These are phyloP conservation scores for Xylaria longipes DNA, from an alignment of 495 filamentous ascomycete genomes.

Conservation along the genomic window DNA sequence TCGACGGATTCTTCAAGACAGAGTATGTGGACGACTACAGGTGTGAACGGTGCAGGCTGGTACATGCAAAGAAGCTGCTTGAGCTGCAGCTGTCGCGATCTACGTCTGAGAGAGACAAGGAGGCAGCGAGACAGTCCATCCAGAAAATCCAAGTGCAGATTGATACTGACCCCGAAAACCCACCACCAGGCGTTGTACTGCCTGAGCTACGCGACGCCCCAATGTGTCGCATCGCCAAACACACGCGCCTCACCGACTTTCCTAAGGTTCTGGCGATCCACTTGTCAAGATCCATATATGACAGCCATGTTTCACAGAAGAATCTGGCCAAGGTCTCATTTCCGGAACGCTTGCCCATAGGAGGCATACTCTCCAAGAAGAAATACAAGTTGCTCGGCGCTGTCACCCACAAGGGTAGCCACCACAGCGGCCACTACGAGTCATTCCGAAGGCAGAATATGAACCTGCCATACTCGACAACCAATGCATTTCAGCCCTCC, in stretches of 20 bases:
- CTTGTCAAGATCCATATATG: conserved; percentile 89
- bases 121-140: conserved; percentile 54
- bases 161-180: conserved; percentile 75
- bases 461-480: conserved; percentile 74
- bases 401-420: conserved; percentile 93
- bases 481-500: conserved; percentile 72
- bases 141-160: conserved; percentile 66
- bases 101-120: conserved; percentile 53
- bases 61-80: conserved; percentile 64
- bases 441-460: conserved; percentile 89
- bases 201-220: conserved; percentile 76
- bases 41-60: conserved; percentile 89
- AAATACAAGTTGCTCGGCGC: conserved; percentile 86
- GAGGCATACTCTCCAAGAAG: conserved; percentile 75
- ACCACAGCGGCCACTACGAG: conserved; percentile 97
- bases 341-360: conserved; percentile 80
- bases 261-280: conserved; percentile 91
- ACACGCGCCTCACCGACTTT: conserved; percentile 83
- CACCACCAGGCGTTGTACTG: conserved; percentile 73
- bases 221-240: conserved; percentile 80
- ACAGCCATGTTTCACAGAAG: conserved; percentile 80
- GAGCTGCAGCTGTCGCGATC: conserved; percentile 48
- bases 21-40: conserved; percentile 97
- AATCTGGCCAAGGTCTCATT: conserved; percentile 94
- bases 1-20: conserved; percentile 91